Evolutionary conservation across 2,329 filamentous ascomycete species (phyloP).

Genomic region (Mycogone perniciosa): DNA sequence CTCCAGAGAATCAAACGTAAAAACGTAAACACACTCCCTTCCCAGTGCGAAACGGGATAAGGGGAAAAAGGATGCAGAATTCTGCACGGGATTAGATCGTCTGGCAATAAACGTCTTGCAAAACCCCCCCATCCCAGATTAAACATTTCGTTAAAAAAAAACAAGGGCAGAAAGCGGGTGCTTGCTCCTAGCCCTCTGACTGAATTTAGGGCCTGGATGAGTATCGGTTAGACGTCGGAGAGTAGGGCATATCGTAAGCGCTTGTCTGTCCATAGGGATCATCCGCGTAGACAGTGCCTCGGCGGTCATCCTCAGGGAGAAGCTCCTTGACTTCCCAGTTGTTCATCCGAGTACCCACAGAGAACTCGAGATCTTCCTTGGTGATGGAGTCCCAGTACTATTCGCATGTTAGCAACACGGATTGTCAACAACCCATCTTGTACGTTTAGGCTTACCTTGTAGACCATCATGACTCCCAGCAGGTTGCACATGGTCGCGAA

Average conservation of each 20-base stretch:
- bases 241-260: slow-evolving; percentile 47
- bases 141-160: neutral
- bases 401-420: slow-evolving; percentile 12
- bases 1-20: slow-evolving; percentile 12
- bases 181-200: slow-evolving; percentile 11
- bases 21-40: slow-evolving; percentile 7
- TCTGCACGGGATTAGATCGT: neutral
- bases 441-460: slow-evolving; percentile 61
- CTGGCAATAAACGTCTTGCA: neutral
- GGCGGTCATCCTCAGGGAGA: slow-evolving; percentile 72
- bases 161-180: neutral
- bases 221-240: slow-evolving; percentile 37
- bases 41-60: neutral
- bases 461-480: slow-evolving; percentile 97
- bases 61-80: slow-evolving; percentile 9
- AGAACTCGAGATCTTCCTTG: slow-evolving; percentile 96
- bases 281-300: slow-evolving; percentile 65
- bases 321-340: slow-evolving; percentile 98
- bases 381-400: slow-evolving; percentile 99
- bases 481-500: slow-evolving; percentile 92
- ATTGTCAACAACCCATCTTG: neutral
- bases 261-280: slow-evolving; percentile 55
- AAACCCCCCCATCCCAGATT: neutral
- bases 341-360: slow-evolving; percentile 87
- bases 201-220: slow-evolving; percentile 40